Percentiles rank a stretch among this genome's conserved stretches.
phyloP scores from a whole-genome alignment of 371 early-diverging fungal species.

The Ecytonucleospora hepatopenaei region DNA sequence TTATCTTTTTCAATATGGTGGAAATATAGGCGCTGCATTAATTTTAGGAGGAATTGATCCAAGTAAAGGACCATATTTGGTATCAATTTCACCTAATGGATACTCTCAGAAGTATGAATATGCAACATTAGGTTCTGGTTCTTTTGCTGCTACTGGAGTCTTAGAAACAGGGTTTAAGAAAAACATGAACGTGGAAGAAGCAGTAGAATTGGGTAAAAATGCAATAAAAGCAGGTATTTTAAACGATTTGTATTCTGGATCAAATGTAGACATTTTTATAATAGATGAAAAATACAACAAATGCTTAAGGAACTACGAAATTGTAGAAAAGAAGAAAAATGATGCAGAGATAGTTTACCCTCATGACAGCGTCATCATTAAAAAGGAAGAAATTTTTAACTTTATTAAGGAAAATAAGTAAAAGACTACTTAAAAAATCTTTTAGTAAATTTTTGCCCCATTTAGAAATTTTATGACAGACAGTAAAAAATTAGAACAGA shows the following conservation, averaged over 20 bases:
- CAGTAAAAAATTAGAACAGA: background rate
- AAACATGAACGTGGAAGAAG: conserved; percentile 75
- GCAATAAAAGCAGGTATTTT: conserved; percentile 94
- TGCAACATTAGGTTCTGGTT: conserved; percentile 91
- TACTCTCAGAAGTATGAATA: conserved; percentile 82
- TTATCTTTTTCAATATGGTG: conserved; percentile 67
- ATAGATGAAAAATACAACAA: conserved; percentile 30
- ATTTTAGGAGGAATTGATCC: conserved; percentile 87
- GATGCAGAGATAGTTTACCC: conserved; percentile 29
- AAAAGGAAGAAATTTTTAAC: conserved; percentile 39
- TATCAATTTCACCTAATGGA: conserved; percentile 86
- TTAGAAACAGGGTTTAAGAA: conserved; percentile 76
- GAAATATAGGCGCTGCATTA: conserved; percentile 86
- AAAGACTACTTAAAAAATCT: too few relatives aligned
- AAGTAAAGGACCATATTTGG: conserved; percentile 71
- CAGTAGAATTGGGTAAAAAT: conserved; percentile 74
- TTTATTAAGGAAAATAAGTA: conserved; percentile 33
- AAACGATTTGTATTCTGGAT: conserved; percentile 95
- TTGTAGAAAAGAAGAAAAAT: conserved; percentile 37
- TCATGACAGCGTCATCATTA: conserved; percentile 13
- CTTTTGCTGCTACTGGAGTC: conserved; percentile 85
- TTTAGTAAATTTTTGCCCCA: too few relatives aligned
- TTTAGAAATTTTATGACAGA: too few relatives aligned
- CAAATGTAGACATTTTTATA: conserved; percentile 75
- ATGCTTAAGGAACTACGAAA: conserved; percentile 33